A percentile compares a stretch with the other conserved stretches of the same genome.
Conservation (phyloP, 768 basidiomycete species). For the Pleurotus pulmonarius region DNA sequence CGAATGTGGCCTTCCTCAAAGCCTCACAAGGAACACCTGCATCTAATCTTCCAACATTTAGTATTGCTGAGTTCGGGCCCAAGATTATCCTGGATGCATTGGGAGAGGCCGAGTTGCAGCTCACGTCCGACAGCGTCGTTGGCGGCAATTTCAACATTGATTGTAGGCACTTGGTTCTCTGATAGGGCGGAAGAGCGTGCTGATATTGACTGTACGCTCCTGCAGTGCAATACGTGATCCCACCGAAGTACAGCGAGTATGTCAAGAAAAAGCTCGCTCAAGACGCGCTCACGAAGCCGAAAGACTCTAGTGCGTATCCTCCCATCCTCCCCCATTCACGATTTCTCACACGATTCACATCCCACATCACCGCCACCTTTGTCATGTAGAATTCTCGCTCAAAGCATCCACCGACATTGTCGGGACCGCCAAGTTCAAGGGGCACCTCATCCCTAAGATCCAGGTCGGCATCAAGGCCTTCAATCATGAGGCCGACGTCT, state of each 20-base stretch:
- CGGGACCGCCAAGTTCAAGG: not conserved
- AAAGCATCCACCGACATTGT: not conserved
- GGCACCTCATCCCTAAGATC: not conserved
- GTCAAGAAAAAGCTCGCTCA: not conserved
- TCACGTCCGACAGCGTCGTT: not conserved
- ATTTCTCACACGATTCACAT: no score
- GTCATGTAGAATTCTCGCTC: not conserved
- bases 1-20: not conserved
- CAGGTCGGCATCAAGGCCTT: not conserved
- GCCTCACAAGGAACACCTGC: not conserved
- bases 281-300: not conserved
- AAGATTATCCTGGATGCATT: not conserved
- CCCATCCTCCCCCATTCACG: no score
- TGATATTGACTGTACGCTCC: not conserved
- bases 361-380: no score
- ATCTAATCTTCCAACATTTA: not conserved
- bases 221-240: slow-evolving; percentile 3
- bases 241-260: not conserved
- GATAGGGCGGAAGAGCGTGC: no score
- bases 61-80: not conserved
- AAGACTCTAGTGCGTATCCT: not conserved
- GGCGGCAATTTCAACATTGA: not conserved
- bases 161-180: no score
- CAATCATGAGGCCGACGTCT: not conserved
- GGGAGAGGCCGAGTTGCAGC: not conserved